Evolutionary conservation across 768 basidiomycete species (phyloP).

Genomic region (Guyanaporus albipodus): DNA sequence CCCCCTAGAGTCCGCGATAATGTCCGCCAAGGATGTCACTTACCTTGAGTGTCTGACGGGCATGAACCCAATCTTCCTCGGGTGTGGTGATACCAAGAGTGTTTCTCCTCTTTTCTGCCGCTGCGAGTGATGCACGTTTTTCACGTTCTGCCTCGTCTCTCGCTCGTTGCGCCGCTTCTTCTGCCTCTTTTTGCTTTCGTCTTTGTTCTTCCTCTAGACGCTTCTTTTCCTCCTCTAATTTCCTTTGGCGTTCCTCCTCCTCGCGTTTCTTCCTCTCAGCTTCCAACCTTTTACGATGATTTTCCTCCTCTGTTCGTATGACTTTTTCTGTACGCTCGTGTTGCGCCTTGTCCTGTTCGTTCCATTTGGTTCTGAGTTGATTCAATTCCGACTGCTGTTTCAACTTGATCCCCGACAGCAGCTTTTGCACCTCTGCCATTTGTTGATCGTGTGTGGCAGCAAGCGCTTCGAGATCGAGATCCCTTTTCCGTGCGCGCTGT

Average conservation of each 20-base stretch:
- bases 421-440: conserved; percentile 45
- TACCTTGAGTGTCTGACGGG: conserved; percentile 54
- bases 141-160: conserved; percentile 35
- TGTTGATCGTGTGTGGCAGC: conserved; percentile 46
- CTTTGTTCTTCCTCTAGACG: conserved; percentile 41
- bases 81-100: conserved; percentile 50
- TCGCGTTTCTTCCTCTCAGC: conserved; percentile 51
- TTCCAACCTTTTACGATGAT: conserved; percentile 46
- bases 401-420: conserved; percentile 41
- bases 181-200: conserved; percentile 31
- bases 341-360: conserved; percentile 39
- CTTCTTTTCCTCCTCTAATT: conserved; percentile 47
- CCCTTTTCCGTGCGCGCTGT: conserved; percentile 3
- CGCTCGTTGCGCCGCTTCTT: conserved; percentile 28
- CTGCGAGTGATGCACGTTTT: conserved; percentile 35
- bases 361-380: conserved; percentile 43
- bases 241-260: conserved; percentile 43
- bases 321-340: conserved; percentile 59
- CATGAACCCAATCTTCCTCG: conserved; percentile 62
- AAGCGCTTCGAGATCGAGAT: conserved; percentile 28
- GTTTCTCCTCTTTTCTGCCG: conserved; percentile 38
- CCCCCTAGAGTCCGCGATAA: conserved; percentile 23
- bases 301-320: conserved; percentile 63
- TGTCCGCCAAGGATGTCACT: conserved; percentile 14
- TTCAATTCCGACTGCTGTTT: conserved; percentile 46